Percentiles rank a stretch among this genome's conserved stretches.
phyloP scores from a whole-genome alignment of 805 yeast genomes.

The Sporopachydermia quercuum region DNA sequence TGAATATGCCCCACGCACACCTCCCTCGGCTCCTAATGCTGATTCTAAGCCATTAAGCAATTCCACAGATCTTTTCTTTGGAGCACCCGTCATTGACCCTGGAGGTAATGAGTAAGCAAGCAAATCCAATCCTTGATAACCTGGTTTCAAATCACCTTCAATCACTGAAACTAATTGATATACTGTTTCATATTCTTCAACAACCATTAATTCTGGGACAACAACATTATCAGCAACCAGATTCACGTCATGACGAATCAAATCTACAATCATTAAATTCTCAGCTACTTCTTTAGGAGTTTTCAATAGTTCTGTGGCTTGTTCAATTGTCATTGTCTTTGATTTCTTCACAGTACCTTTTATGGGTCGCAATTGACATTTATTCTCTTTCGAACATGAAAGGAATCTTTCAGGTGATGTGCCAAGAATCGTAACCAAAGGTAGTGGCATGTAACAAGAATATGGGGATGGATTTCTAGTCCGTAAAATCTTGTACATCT shows the following conservation, averaged over 20 bases:
- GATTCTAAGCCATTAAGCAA: conserved; percentile 47
- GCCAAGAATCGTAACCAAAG: conserved; percentile 49
- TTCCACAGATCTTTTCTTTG: conserved; percentile 85
- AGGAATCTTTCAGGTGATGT: conserved; percentile 93
- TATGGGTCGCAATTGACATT: conserved; percentile 80
- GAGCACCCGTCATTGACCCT: conserved; percentile 99
- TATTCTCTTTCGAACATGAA: conserved; percentile 44
- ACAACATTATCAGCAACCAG: conserved; percentile 48
- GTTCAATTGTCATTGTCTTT: conserved; percentile 32
- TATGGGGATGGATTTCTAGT: conserved; percentile 83
- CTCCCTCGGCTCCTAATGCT: conserved; percentile 19
- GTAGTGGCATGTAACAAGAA: conserved; percentile 63
- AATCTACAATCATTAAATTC: conserved; percentile 90
- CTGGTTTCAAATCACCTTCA: conserved; percentile 35
- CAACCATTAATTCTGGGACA: conserved; percentile 71
- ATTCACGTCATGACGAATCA: conserved; percentile 82
- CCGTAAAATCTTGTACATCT: conserved; percentile 58
- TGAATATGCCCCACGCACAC: conserved; percentile 70
- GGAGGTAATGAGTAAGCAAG: conserved; percentile 78
- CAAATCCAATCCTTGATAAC: conserved; percentile 61
- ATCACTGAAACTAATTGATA: conserved; percentile 87
- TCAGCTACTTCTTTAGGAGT: conserved; percentile 93
- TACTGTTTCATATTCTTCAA: conserved; percentile 86
- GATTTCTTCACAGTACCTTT: conserved; percentile 85
- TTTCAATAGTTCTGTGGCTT: conserved; percentile 49